Percentiles rank a stretch among this genome's conserved stretches.
Conservation (phyloP, 495 filamentous ascomycete species). For the Saxophila tyrrhenica region DNA sequence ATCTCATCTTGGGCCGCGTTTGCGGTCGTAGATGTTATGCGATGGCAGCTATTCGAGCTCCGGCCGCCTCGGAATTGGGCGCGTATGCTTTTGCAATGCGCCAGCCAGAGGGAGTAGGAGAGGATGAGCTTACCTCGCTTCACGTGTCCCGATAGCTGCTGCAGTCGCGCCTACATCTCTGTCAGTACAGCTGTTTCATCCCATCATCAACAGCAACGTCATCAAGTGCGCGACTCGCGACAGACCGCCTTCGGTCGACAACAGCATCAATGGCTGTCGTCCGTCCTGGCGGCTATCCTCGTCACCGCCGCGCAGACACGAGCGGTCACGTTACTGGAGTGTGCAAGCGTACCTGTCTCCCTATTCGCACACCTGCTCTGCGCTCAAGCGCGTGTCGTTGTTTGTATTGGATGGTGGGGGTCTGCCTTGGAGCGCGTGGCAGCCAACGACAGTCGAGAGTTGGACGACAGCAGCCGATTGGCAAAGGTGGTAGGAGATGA, state of each 20-base stretch:
- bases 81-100: neutral
- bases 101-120: neutral
- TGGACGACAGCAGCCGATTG: neutral
- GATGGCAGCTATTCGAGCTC: neutral
- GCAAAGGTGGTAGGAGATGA: neutral
- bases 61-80: neutral
- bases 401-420: neutral
- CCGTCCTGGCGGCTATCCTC: neutral
- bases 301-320: neutral
- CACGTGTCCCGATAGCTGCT: neutral
- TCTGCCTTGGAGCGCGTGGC: neutral
- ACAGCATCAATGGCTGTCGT: neutral
- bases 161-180: neutral
- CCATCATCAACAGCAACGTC: neutral
- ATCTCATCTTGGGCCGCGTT: neutral
- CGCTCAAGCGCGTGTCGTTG: neutral
- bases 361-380: neutral
- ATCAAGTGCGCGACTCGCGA: neutral
- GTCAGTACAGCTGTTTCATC: neutral
- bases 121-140: neutral
- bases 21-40: neutral
- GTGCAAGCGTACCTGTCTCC: neutral
- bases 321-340: conserved; percentile 1
- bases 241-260: neutral
- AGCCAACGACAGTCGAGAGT: neutral